These are phyloP conservation scores for Podosphaera xanthii DNA, from an alignment of 2,329 filamentous ascomycete species.

Conservation along the genomic window DNA sequence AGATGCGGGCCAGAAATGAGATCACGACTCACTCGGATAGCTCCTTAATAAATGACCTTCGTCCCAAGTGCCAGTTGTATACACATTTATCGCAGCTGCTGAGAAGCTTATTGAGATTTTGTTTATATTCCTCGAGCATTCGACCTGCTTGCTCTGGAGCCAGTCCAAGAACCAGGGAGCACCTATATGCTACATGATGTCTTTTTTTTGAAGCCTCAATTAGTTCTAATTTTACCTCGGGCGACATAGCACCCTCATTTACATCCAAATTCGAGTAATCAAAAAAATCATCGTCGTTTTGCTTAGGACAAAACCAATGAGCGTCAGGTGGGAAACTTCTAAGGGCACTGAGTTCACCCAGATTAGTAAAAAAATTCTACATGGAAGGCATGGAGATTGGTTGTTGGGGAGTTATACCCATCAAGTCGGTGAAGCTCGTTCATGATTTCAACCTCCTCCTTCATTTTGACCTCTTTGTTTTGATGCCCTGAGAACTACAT, in stretches of 20 bases:
- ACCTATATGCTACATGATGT: conserved; percentile 40
- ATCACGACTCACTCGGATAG: conserved; percentile 31
- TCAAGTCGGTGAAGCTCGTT: conserved; percentile 15
- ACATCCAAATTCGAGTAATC: conserved; percentile 35
- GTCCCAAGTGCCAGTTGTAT: conserved; percentile 48
- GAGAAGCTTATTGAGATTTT: conserved; percentile 33
- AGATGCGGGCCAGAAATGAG: conserved; percentile 1
- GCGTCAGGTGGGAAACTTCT: conserved; percentile 18
- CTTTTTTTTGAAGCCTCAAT: conserved; percentile 32
- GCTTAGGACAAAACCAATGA: conserved; percentile 47
- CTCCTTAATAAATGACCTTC: conserved; percentile 36
- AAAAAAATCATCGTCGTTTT: conserved; percentile 36
- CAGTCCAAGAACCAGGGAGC: conserved; percentile 46
- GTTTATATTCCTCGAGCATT: conserved; percentile 35
- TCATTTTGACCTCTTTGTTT: conserved; percentile 5
- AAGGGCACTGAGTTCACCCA: conserved; percentile 9
- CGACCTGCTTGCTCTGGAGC: conserved; percentile 32
- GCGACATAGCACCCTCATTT: conserved; percentile 24
- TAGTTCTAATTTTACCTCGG: conserved; percentile 26
- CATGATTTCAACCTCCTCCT: conserved; percentile 14
- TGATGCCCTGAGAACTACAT: neutral
- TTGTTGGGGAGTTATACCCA: conserved; percentile 7
- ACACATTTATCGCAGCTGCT: conserved; percentile 47
- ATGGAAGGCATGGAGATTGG: neutral
- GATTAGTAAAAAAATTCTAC: conserved; percentile 2